Base-by-base conservation (phyloP, 1,284 basidiomycete genomes). In the Fomes fomentarius region DNA sequence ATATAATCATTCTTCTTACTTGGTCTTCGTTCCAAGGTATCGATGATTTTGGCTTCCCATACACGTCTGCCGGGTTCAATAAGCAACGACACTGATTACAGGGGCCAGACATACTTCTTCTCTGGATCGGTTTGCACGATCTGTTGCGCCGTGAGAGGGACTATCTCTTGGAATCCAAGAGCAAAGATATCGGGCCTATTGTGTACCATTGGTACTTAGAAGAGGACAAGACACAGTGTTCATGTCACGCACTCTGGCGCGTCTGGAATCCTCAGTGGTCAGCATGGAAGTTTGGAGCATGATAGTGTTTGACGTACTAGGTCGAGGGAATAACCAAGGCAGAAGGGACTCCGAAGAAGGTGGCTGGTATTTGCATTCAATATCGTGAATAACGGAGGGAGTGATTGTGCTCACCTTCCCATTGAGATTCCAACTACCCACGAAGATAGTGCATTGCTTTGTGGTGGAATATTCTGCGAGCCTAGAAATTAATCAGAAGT, bases 101-200 rank as follows among this genome's bases (percentile, higher is more conserved):
- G 17, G 21, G 1, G 28, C 11, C n/a, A 45, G 26, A 15, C 3
- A 24, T 19, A 89, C 93, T 86, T 85, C 76, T 96, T 96, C 64
- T 95, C 94, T 0, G 96, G 94, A 72, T 99, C 97, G 3, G 96
- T 93, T 69, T 97, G 93, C 19, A 96, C 82, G 47, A 99, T 98
- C 70, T 98, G 96, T 68, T 97, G 94, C 4, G 97, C 94, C 6
- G 93, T 98, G 38, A 99, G 81, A 34, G 94, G 94, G 0, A 99
- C 97, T 50, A 99, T 95, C 72, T 99, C 97, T 72, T 99, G 97
- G 67, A 99, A 98, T 1, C 92, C 93, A 28, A 98, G 75, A n/a
- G 87, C 87, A 67, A 96, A 88, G 54, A 98, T 84, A 69, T 97
- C 94, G 8, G 95, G 93, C 42, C 93, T 95, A 56, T 14, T 35